Evolutionary conservation across 2,329 filamentous ascomycete genomes (phyloP).

Genomic region (Aspergillus transmontanensis): DNA sequence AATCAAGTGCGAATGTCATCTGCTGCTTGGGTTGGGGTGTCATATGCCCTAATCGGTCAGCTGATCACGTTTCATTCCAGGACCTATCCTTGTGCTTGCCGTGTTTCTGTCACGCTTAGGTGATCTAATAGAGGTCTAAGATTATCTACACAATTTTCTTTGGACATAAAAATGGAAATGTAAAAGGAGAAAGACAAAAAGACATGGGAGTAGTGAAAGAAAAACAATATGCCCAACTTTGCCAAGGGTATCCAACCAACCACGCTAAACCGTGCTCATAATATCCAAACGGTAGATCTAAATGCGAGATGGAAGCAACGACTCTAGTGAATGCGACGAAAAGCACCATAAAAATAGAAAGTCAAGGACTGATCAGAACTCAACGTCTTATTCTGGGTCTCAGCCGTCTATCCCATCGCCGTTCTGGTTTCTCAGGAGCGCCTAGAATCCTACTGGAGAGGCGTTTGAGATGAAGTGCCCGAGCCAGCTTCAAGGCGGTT

Average conservation of each 20-base stretch:
- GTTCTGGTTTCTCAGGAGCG: neutral
- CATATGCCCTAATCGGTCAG: neutral
- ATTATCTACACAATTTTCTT: accelerated
- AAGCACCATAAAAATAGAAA: neutral
- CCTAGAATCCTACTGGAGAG: neutral
- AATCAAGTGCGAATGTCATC: neutral
- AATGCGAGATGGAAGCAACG: neutral
- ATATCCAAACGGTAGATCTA: neutral
- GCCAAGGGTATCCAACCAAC: neutral
- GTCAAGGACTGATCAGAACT: neutral
- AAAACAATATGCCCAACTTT: neutral
- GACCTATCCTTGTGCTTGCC: neutral
- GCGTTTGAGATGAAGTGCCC: neutral
- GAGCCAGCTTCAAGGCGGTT: neutral
- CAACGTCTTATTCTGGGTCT: neutral
- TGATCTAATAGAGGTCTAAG: neutral
- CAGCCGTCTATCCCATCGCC: neutral
- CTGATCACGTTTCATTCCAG: neutral
- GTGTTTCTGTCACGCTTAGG: neutral
- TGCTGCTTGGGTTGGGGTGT: neutral
- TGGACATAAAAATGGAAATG: neutral
- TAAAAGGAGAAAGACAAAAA: neutral
- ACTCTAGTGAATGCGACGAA: neutral
- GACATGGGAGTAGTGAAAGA: neutral
- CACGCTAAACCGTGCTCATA: neutral